phyloP scores from a whole-genome alignment of 148 eudicot species.

The Dysphania ambrosioides region DNA sequence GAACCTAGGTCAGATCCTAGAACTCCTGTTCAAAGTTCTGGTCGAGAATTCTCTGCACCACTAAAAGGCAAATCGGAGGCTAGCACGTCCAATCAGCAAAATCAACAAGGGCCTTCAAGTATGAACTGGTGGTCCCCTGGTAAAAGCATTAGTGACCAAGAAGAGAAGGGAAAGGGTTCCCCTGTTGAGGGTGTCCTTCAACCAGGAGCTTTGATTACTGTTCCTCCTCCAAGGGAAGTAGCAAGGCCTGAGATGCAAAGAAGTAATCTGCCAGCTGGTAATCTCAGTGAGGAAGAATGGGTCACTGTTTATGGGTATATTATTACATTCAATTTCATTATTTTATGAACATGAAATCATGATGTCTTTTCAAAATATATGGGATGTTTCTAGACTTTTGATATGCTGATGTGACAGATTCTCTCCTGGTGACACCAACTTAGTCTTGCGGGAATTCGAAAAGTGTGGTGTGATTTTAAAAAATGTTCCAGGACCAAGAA shows the following conservation, averaged over 20 bases:
- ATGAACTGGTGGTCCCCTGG: slow-evolving; percentile 78
- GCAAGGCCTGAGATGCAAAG: slow-evolving; percentile 81
- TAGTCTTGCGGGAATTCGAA: slow-evolving; percentile 89
- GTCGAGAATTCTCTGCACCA: slow-evolving; percentile 51
- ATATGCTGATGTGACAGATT: slow-evolving; percentile 45
- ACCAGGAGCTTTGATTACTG: slow-evolving; percentile 70
- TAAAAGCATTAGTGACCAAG: slow-evolving; percentile 58
- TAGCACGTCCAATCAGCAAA: slow-evolving; percentile 61
- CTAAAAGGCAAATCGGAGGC: slow-evolving; percentile 56
- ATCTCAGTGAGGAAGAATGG: slow-evolving; percentile 90
- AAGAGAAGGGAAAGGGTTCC: slow-evolving; percentile 82
- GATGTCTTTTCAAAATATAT: background rate
- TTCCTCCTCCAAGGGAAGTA: slow-evolving; percentile 91
- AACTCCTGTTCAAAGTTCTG: slow-evolving; percentile 42
- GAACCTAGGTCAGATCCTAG: slow-evolving; percentile 69
- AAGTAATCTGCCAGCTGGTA: slow-evolving; percentile 55
- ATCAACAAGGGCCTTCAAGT: slow-evolving; percentile 54
- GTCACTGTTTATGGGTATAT: slow-evolving; percentile 92
- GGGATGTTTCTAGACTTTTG: background rate
- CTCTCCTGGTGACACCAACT: slow-evolving; percentile 83
- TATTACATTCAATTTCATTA: background rate
- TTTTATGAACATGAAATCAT: background rate
- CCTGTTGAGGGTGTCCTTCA: slow-evolving; percentile 92
- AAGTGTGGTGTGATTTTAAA: slow-evolving; percentile 85
- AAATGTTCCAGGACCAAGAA: slow-evolving; percentile 92